Conservation (phyloP, 2,329 filamentous ascomycete species). For the Pestalotiopsis sp. region DNA sequence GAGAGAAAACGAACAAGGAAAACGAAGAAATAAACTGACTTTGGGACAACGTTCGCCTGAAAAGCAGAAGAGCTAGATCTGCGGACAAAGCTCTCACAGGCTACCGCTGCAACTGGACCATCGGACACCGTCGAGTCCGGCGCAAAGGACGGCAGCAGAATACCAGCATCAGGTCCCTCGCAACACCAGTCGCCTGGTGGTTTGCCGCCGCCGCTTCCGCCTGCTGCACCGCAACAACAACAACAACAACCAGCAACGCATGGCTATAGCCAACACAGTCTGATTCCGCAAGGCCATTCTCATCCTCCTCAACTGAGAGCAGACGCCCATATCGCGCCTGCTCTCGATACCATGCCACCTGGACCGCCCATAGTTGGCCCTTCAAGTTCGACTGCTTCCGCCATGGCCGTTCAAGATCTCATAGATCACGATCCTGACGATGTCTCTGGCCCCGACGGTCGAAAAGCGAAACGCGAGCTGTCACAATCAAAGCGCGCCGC, state of each 20-base stretch:
- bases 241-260: conserved; percentile 15
- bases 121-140: conserved; percentile 18
- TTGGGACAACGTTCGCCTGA: neutral
- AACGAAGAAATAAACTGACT: neutral
- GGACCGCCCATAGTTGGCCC: conserved; percentile 29
- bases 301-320: conserved; percentile 29
- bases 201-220: neutral
- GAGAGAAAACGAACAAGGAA: too few relatives aligned
- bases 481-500: conserved; percentile 96
- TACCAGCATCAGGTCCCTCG: conserved; percentile 13
- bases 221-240: conserved; percentile 19
- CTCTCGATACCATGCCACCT: conserved; percentile 34
- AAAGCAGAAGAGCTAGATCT: conserved; percentile 22
- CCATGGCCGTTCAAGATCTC: conserved; percentile 33
- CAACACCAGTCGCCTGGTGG: conserved; percentile 14
- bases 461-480: conserved; percentile 85
- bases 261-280: conserved; percentile 24
- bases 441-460: conserved; percentile 47
- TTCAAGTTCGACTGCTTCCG: conserved; percentile 18
- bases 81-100: conserved; percentile 24
- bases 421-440: conserved; percentile 35
- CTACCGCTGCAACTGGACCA: conserved; percentile 19
- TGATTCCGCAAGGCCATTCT: conserved; percentile 26
- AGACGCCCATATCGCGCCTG: conserved; percentile 20
- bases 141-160: conserved; percentile 18